Evolutionary conservation across 306 rosid genomes (phyloP).

Genomic region (Dalbergia cochinchinensis): DNA sequence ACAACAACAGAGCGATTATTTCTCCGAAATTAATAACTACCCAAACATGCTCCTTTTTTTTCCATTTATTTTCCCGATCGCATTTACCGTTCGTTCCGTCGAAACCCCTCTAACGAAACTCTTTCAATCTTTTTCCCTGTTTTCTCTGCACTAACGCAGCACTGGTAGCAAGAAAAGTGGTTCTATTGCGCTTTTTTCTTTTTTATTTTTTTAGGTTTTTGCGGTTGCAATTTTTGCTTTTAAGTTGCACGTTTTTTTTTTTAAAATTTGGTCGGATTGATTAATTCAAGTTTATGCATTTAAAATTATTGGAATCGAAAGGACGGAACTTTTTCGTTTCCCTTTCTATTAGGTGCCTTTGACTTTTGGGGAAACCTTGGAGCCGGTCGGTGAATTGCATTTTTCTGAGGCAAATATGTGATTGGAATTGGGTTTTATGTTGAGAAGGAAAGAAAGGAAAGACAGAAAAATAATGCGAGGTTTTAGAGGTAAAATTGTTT

Average conservation of each 20-base stretch:
- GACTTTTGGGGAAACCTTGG: slow-evolving; percentile 19
- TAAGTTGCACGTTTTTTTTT: neutral
- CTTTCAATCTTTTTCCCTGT: neutral
- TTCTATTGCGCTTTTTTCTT: neutral
- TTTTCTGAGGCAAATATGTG: neutral
- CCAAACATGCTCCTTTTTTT: neutral
- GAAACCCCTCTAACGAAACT: slow-evolving; percentile 11
- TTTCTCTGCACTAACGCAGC: neutral
- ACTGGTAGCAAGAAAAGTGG: neutral
- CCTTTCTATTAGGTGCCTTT: neutral
- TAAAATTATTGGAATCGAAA: neutral
- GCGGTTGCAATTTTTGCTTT: neutral
- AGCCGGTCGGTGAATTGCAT: slow-evolving; percentile 3
- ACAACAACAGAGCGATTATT: too few relatives aligned
- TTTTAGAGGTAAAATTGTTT: slow-evolving; percentile 15
- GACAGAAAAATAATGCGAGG: neutral
- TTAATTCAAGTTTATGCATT: slow-evolving; percentile 7
- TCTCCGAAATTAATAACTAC: too few relatives aligned
- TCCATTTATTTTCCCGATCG: slow-evolving; percentile 43
- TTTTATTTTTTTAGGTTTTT: too few relatives aligned
- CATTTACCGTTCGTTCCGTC: neutral
- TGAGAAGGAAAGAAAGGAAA: neutral
- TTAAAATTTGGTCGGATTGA: neutral
- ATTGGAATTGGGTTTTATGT: neutral
- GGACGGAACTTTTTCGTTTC: neutral